These are phyloP conservation scores for Thermochaetoides thermophila DNA, from an alignment of 495 filamentous ascomycete genomes.

Conservation along the genomic window DNA sequence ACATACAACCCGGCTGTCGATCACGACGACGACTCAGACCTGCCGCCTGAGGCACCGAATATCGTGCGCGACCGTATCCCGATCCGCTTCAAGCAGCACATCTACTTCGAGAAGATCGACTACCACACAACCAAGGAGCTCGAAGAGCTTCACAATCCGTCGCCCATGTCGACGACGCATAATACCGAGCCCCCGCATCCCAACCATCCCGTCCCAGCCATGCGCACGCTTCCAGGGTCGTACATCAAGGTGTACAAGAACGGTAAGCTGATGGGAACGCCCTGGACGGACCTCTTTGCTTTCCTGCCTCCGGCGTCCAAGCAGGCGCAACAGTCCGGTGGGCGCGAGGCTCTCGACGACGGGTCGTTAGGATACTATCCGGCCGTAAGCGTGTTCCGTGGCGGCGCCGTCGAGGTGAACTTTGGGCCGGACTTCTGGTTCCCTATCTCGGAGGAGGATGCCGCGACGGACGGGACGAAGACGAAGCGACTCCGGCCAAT, in stretches of 20 bases:
- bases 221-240: constrained; percentile 75
- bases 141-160: constrained; percentile 69
- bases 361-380: constrained; percentile 92
- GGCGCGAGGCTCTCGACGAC: constrained; percentile 75
- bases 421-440: constrained; percentile 85
- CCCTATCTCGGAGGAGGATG: constrained; percentile 32
- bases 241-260: constrained; percentile 87
- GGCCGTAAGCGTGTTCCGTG: constrained; percentile 78
- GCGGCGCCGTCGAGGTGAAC: constrained; percentile 81
- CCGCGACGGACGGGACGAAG: constrained; percentile 34
- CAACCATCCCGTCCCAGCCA: constrained; percentile 52
- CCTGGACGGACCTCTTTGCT: constrained; percentile 76
- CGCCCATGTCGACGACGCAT: constrained; percentile 35
- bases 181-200: constrained; percentile 42
- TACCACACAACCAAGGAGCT: constrained; percentile 79
- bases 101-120: constrained; percentile 91
- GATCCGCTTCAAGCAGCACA: constrained; percentile 80
- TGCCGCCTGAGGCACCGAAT: constrained; percentile 38
- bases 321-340: constrained; percentile 55
- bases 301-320: constrained; percentile 87
- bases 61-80: constrained; percentile 90
- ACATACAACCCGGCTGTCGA: constrained; percentile 76
- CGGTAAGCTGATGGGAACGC: constrained; percentile 67
- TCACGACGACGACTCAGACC: constrained; percentile 37
- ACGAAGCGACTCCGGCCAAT: constrained; percentile 36